Conservation (phyloP, 225 moss, liverwort and hornwort species). For the Physcomitrellopsis africana region DNA sequence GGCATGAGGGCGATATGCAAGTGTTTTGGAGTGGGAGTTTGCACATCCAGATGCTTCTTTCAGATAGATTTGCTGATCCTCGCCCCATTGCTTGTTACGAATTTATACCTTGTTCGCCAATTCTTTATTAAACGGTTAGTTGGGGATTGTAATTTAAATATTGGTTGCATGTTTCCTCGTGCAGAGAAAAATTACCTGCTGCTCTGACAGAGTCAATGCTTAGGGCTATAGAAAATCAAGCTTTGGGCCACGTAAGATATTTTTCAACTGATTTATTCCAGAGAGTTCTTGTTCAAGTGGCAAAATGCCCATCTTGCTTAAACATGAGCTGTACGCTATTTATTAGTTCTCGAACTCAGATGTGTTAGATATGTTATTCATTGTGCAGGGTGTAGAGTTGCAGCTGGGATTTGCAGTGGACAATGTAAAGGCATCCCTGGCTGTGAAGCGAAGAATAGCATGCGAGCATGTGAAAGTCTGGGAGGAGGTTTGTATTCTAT, state of each 20-base stretch:
- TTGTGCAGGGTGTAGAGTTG: conserved; percentile 54
- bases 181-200: conserved; percentile 54
- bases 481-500: conserved; percentile 48
- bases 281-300: too few relatives aligned
- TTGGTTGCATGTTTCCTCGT: neutral
- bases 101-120: too few relatives aligned
- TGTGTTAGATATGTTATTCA: neutral
- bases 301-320: too few relatives aligned
- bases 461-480: conserved; percentile 72
- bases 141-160: neutral
- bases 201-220: conserved; percentile 57
- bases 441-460: conserved; percentile 66
- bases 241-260: conserved; percentile 48
- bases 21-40: too few relatives aligned
- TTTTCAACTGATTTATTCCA: too few relatives aligned
- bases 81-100: too few relatives aligned
- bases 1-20: too few relatives aligned
- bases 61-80: too few relatives aligned
- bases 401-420: conserved; percentile 67
- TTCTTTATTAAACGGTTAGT: neutral
- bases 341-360: too few relatives aligned
- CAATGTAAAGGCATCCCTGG: conserved; percentile 62
- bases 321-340: too few relatives aligned
- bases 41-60: too few relatives aligned
- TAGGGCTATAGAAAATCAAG: conserved; percentile 53